Conservation (phyloP, 306 rosid species). For the Inga laurina region DNA sequence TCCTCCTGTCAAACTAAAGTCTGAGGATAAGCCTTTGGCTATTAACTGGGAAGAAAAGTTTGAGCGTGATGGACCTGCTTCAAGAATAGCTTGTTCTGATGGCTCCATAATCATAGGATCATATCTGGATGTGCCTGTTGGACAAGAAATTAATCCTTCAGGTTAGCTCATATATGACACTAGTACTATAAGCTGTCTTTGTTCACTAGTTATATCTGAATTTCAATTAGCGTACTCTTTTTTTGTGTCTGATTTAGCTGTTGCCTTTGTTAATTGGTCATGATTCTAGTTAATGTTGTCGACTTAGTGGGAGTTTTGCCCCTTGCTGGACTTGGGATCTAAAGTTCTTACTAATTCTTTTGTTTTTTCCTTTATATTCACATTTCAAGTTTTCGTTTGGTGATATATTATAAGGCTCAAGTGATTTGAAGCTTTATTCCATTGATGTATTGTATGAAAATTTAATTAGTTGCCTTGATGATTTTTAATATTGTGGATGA, state of each 20-base stretch:
- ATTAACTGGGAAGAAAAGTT: slow-evolving; percentile 69
- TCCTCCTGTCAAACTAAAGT: slow-evolving; percentile 84
- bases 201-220: neutral
- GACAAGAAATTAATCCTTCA: slow-evolving; percentile 70
- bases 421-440: neutral
- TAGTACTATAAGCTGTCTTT: neutral
- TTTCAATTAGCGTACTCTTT: neutral
- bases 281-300: slow-evolving; percentile 9
- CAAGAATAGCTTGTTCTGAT: slow-evolving; percentile 47
- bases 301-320: slow-evolving; percentile 7
- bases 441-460: neutral
- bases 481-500: neutral
- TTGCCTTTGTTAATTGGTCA: slow-evolving; percentile 4
- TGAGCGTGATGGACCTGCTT: slow-evolving; percentile 58
- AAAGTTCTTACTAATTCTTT: neutral
- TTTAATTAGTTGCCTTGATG: neutral
- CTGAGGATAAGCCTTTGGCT: slow-evolving; percentile 63
- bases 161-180: slow-evolving; percentile 48
- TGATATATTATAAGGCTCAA: neutral
- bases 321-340: neutral
- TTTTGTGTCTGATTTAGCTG: slow-evolving; percentile 5
- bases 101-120: slow-evolving; percentile 61
- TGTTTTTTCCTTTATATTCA: neutral
- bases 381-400: slow-evolving; percentile 8
- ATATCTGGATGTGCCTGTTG: slow-evolving; percentile 67